These are phyloP conservation scores for Astrocystis sublimbata DNA, from an alignment of 495 filamentous ascomycete genomes.

Conservation along the genomic window DNA sequence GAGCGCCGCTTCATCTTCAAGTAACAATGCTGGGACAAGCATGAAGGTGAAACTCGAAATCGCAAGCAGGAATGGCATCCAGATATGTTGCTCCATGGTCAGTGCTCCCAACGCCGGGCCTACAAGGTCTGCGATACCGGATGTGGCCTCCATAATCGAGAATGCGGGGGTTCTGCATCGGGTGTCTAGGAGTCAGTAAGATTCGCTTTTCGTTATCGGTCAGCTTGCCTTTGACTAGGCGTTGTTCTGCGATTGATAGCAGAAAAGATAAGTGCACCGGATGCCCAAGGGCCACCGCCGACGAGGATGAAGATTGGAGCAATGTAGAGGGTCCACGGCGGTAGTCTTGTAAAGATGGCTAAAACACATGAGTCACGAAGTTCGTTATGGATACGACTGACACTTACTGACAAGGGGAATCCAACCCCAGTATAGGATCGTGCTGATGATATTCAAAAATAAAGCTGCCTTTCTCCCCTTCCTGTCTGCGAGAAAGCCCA, in stretches of 20 bases:
- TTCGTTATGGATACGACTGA: background rate
- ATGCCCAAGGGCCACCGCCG: conserved; percentile 7
- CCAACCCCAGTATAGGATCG: conserved; percentile 10
- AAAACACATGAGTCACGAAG: background rate
- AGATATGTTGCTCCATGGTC: conserved; percentile 7
- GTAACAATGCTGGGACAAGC: conserved; percentile 1
- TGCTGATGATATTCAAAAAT: conserved; percentile 4
- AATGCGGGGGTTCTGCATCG: background rate
- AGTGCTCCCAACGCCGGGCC: background rate
- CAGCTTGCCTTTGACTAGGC: background rate
- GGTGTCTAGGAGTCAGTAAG: background rate
- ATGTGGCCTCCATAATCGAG: conserved; percentile 8
- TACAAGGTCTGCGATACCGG: conserved; percentile 3
- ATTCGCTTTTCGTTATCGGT: no score
- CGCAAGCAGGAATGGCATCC: conserved; percentile 1
- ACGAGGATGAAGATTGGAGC: background rate
- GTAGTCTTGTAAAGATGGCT: background rate
- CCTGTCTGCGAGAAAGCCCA: conserved; percentile 3
- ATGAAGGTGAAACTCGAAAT: conserved; percentile 1
- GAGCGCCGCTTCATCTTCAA: background rate
- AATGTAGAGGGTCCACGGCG: conserved; percentile 2
- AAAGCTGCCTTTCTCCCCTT: background rate
- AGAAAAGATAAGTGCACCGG: conserved; percentile 7
- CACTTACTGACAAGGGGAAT: background rate
- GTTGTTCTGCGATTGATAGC: conserved; percentile 3